These are phyloP conservation scores for Juncus inflexus DNA, from an alignment of 176 grass and related monocot species.

Conservation along the genomic window DNA sequence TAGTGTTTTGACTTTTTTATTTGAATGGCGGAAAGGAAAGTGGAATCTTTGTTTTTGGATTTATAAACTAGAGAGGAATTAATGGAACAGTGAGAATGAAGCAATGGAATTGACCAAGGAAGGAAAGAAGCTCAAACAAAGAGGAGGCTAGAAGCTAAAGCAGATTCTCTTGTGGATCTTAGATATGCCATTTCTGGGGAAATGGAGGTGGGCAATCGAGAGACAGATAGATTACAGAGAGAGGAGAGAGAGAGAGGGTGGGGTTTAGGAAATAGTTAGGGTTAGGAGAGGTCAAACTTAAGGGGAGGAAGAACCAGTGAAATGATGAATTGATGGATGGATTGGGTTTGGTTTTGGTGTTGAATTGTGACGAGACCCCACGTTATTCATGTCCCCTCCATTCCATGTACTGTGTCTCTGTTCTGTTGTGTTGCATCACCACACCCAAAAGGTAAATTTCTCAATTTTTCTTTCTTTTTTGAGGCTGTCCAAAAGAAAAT, in stretches of 20 bases:
- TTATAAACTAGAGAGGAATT: constrained; percentile 16
- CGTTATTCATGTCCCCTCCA: not conserved
- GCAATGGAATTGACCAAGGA: constrained; percentile 8
- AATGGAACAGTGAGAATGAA: constrained; percentile 24
- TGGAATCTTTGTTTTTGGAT: constrained; percentile 28
- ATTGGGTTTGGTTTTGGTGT: constrained; percentile 25
- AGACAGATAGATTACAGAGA: not conserved
- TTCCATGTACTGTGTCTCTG: too few species aligned
- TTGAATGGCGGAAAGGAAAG: constrained; percentile 11
- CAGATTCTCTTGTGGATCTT: too few species aligned
- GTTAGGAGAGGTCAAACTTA: constrained; percentile 25
- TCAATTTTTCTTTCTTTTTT: not conserved
- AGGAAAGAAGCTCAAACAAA: not conserved
- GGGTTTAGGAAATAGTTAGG: constrained; percentile 31
- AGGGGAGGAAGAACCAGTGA: constrained; percentile 1
- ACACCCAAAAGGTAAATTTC: too few species aligned
- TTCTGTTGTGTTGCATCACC: too few species aligned
- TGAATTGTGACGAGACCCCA: not conserved
- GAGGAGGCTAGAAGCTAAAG: constrained; percentile 15
- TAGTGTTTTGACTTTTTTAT: not conserved
- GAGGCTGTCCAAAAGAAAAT: not conserved
- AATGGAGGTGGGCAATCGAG: constrained; percentile 2
- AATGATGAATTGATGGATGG: constrained; percentile 13
- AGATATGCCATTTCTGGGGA: not conserved
- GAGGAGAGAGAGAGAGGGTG: constrained; percentile 9